A percentile compares a stretch with the other conserved stretches of the same genome.
phyloP scores from a whole-genome alignment of 2,329 filamentous ascomycete species.

The Penicillium sp. region DNA sequence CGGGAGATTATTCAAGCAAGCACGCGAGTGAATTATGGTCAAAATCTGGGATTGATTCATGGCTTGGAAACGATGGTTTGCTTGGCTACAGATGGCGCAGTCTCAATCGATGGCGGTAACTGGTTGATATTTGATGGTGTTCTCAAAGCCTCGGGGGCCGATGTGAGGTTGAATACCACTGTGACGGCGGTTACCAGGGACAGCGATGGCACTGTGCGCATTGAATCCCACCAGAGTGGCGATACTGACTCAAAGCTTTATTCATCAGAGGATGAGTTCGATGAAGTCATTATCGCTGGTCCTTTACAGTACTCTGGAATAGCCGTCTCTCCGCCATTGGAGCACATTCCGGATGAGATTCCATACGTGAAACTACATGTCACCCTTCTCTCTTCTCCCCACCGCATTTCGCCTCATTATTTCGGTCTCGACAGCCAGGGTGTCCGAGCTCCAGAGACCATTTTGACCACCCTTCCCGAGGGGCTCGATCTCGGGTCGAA shows the following conservation, averaged over 20 bases:
- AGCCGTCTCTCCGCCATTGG: slow-evolving; percentile 43
- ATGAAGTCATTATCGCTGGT: slow-evolving; percentile 77
- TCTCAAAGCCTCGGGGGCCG: slow-evolving; percentile 63
- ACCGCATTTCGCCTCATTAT: slow-evolving; percentile 66
- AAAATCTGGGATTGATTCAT: slow-evolving; percentile 82
- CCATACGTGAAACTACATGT: slow-evolving; percentile 85
- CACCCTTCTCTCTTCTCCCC: slow-evolving; percentile 79
- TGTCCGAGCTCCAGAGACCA: slow-evolving; percentile 62
- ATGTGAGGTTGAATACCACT: slow-evolving; percentile 63
- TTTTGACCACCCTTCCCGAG: slow-evolving; percentile 77
- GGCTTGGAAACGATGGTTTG: slow-evolving; percentile 89
- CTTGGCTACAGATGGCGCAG: slow-evolving; percentile 82
- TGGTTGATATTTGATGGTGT: slow-evolving; percentile 92
- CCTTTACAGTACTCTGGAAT: slow-evolving; percentile 81
- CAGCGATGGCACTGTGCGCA: slow-evolving; percentile 42
- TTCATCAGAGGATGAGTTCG: slow-evolving; percentile 51
- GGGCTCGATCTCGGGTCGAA: slow-evolving; percentile 42
- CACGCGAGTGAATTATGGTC: slow-evolving; percentile 91
- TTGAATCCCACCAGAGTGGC: slow-evolving; percentile 37
- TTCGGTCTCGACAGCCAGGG: slow-evolving; percentile 62
- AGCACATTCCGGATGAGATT: slow-evolving; percentile 66
- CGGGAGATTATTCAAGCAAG: slow-evolving; percentile 84
- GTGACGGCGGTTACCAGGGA: slow-evolving; percentile 59
- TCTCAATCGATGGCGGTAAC: slow-evolving; percentile 78
- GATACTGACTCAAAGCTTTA: slow-evolving; percentile 7